These are phyloP conservation scores for Phoenix dactylifera DNA, from an alignment of 176 grass and related monocot species.

Conservation along the genomic window DNA sequence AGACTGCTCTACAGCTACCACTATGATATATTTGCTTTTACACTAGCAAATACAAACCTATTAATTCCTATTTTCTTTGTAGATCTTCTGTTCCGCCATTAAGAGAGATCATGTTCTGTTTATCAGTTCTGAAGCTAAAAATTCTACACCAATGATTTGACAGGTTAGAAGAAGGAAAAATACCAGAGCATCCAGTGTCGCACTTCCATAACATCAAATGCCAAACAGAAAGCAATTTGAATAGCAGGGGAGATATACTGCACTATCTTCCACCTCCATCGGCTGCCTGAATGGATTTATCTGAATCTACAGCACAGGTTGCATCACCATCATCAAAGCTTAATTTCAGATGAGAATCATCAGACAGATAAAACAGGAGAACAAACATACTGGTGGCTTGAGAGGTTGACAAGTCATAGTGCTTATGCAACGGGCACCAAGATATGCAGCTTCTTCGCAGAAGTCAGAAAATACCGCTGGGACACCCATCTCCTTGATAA, in stretches of 20 bases:
- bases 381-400: slow-evolving; percentile 51
- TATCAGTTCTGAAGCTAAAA: no score
- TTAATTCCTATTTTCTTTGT: no score
- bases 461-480: slow-evolving; percentile 85
- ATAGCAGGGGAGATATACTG: slow-evolving; percentile 71
- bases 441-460: slow-evolving; percentile 95
- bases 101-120: no score
- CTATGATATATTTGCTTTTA: no score
- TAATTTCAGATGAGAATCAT: background rate
- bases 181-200: no score
- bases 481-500: slow-evolving; percentile 46
- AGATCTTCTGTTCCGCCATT: no score
- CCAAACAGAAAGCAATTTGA: slow-evolving; percentile 88
- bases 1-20: no score
- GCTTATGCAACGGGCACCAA: slow-evolving; percentile 69
- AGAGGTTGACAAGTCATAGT: slow-evolving; percentile 42
- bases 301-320: slow-evolving; percentile 42
- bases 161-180: no score
- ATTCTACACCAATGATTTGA: no score
- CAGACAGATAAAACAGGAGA: slow-evolving; percentile 1
- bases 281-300: slow-evolving; percentile 95
- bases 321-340: background rate
- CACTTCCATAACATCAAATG: slow-evolving; percentile 15
- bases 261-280: slow-evolving; percentile 51
- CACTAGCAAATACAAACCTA: no score